phyloP scores from a whole-genome alignment of 345 rosid species.

The Eucalyptus leucophloia region DNA sequence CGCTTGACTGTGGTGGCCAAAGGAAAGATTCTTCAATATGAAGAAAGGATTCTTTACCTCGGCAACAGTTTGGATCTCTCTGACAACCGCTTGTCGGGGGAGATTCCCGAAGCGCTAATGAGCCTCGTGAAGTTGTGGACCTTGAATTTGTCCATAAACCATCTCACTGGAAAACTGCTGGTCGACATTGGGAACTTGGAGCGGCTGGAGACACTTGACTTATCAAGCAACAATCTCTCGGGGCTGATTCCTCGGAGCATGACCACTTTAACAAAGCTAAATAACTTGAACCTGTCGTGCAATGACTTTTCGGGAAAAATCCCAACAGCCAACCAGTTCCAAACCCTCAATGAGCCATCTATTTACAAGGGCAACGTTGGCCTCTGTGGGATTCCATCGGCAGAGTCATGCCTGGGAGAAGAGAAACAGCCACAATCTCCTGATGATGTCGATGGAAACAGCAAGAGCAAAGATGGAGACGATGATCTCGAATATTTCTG shows the following conservation, averaged over 20 bases:
- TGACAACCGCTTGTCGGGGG: slow-evolving; percentile 3
- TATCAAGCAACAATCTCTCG: neutral
- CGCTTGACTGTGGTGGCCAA: neutral
- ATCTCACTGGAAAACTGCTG: slow-evolving; percentile 30
- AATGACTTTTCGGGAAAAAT: neutral
- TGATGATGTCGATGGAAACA: neutral
- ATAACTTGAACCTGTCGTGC: neutral
- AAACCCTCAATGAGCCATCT: neutral
- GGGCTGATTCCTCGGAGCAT: neutral
- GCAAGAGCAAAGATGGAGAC: neutral
- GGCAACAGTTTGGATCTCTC: slow-evolving; percentile 21
- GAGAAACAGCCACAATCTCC: neutral
- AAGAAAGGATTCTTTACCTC: neutral
- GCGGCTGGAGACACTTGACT: neutral
- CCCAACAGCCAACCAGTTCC: neutral
- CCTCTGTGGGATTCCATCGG: neutral
- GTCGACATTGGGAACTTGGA: neutral
- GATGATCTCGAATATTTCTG: neutral
- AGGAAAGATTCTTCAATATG: neutral
- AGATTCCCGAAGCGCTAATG: slow-evolving; percentile 8
- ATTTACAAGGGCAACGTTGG: neutral
- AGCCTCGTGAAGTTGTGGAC: slow-evolving; percentile 10
- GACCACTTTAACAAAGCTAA: neutral
- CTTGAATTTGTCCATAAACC: slow-evolving; percentile 31
- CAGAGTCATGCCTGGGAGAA: neutral